Evolutionary conservation across 257 asterid genomes (phyloP).

Genomic region (Lycium ferocissimum): DNA sequence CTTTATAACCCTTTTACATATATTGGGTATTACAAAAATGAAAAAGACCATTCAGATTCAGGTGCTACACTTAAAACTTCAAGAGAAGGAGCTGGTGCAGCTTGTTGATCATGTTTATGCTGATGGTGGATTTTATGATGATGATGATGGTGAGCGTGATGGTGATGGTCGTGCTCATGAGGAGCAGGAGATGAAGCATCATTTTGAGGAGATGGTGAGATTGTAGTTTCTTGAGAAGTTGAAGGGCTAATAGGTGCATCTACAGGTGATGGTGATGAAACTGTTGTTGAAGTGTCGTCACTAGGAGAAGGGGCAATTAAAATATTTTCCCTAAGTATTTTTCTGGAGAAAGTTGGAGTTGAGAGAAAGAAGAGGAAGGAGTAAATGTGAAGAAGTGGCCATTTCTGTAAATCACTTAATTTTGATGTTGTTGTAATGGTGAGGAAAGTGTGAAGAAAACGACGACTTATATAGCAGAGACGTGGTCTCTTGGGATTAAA

Average conservation of each 20-base stretch:
- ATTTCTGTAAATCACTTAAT: neutral
- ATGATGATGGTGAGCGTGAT: neutral
- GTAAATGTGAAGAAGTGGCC: slow-evolving; percentile 6
- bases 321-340: too few species aligned
- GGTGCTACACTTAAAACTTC: neutral
- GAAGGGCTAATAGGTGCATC: neutral
- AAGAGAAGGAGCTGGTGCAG: slow-evolving; percentile 14
- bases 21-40: too few species aligned
- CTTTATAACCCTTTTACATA: too few species aligned
- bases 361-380: neutral
- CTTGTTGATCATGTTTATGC: neutral
- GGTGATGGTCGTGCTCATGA: neutral
- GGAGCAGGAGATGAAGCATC: neutral
- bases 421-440: neutral
- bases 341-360: slow-evolving; percentile 7
- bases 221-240: neutral
- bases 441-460: neutral
- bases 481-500: neutral
- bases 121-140: neutral
- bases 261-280: neutral
- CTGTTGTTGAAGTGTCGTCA: neutral
- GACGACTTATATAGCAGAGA: neutral
- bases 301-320: neutral
- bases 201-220: neutral
- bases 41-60: neutral